Evolutionary conservation across 306 rosid genomes (phyloP).

Genomic region (Abrus precatorius): DNA sequence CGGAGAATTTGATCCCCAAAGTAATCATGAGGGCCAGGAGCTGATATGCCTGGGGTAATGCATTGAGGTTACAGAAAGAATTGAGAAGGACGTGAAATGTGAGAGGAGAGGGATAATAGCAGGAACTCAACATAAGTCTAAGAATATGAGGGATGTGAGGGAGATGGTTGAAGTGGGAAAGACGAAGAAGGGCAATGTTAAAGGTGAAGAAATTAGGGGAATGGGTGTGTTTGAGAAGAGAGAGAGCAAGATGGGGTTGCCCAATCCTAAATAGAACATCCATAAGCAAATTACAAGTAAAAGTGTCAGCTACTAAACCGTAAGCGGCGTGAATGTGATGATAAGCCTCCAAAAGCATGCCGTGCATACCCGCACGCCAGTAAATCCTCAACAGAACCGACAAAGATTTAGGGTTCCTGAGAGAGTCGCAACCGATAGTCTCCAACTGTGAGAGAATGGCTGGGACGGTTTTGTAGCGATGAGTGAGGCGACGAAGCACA

Average conservation of each 20-base stretch:
- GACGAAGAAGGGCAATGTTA: constrained; percentile 57
- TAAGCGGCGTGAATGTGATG: constrained; percentile 50
- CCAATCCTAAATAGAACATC: constrained; percentile 65
- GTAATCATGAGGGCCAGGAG: constrained; percentile 63
- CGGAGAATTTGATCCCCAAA: constrained; percentile 54
- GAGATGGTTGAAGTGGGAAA: constrained; percentile 55
- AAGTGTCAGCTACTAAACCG: constrained; percentile 61
- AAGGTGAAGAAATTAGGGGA: constrained; percentile 68
- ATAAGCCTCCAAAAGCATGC: constrained; percentile 56
- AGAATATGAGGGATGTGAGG: constrained; percentile 1
- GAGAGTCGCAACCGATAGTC: constrained; percentile 53
- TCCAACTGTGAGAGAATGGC: constrained; percentile 53
- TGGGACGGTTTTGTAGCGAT: constrained; percentile 51
- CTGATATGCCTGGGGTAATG: constrained; percentile 58
- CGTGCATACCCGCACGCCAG: constrained; percentile 62
- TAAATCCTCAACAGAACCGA: constrained; percentile 64
- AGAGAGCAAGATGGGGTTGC: constrained; percentile 47
- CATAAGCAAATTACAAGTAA: constrained; percentile 63
- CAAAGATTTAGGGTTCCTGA: constrained; percentile 58
- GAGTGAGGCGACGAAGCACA: constrained; percentile 53
- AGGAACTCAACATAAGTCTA: constrained; percentile 56
- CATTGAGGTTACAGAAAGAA: constrained; percentile 63
- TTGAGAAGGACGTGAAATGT: constrained; percentile 59
- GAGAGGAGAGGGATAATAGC: constrained; percentile 56
- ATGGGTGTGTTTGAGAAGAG: constrained; percentile 48